These are phyloP conservation scores for Chenopodium formosanum DNA, from an alignment of 148 eudicot species.

Conservation along the genomic window DNA sequence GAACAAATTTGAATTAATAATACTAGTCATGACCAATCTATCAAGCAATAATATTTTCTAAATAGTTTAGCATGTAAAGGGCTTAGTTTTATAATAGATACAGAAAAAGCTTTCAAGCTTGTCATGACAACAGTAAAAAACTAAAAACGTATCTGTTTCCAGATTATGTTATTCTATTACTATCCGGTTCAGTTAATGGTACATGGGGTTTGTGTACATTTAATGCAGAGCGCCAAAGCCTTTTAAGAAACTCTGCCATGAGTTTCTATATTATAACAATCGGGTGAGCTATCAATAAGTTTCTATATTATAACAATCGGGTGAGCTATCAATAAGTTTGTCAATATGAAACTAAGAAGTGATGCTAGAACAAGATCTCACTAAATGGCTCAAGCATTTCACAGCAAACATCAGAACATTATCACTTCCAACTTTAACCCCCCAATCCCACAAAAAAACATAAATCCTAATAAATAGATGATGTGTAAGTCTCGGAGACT, in stretches of 20 bases:
- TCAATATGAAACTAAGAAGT: too few species aligned
- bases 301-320: neutral
- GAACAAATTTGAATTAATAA: too few species aligned
- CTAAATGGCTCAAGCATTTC: too few species aligned
- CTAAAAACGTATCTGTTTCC: neutral
- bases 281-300: neutral
- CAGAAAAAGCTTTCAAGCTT: neutral
- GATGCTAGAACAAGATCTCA: too few species aligned
- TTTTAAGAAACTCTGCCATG: neutral
- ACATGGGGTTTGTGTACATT: neutral
- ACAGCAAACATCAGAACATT: too few species aligned
- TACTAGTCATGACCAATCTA: neutral
- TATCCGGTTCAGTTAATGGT: neutral
- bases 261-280: neutral
- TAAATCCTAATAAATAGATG: neutral
- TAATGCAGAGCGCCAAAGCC: neutral
- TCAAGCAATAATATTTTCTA: neutral
- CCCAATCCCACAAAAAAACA: too few species aligned
- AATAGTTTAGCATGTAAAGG: neutral
- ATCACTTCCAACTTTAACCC: too few species aligned
- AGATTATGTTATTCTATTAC: neutral
- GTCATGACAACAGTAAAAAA: neutral
- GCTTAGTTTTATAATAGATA: neutral
- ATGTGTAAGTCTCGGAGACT: neutral
- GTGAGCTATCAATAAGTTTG: neutral